A percentile compares a stretch with the other conserved stretches of the same genome.
Conservation (phyloP, 805 yeast species). For the Wickerhamomyces bovis region DNA sequence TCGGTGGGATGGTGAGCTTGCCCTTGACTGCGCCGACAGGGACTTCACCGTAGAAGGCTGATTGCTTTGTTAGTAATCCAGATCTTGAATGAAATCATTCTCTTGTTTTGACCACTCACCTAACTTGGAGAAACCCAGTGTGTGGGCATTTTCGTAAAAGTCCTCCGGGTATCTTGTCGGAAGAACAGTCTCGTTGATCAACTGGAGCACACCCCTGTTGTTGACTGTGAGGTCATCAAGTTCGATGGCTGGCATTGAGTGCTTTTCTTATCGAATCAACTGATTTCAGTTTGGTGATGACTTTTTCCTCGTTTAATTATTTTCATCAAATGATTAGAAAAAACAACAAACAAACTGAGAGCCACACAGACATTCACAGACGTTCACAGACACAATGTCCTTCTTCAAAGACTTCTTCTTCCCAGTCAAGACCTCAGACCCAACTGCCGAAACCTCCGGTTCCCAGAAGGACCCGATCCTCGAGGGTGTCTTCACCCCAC, state of each 20-base stretch:
- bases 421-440: conserved; percentile 23
- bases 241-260: conserved; percentile 28
- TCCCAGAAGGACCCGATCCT: conserved; percentile 30
- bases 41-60: conserved; percentile 63
- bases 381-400: conserved; percentile 14
- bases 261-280: background rate
- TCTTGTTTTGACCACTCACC: conserved; percentile 20
- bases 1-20: conserved; percentile 37
- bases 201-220: conserved; percentile 53
- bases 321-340: no score
- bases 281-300: no score
- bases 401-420: conserved; percentile 23
- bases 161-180: conserved; percentile 45
- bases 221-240: conserved; percentile 55
- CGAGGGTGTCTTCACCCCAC: conserved; percentile 61
- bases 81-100: background rate
- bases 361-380: background rate
- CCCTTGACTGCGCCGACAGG: conserved; percentile 78
- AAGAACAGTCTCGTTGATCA: conserved; percentile 46
- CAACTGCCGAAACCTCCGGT: conserved; percentile 8
- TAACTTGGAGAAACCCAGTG: conserved; percentile 48
- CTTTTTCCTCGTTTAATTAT: no score
- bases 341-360: background rate
- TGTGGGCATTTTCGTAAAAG: conserved; percentile 45
- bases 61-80: background rate